These are phyloP conservation scores for Kwoniella botswanensis DNA, from an alignment of 768 basidiomycete genomes.

Conservation along the genomic window DNA sequence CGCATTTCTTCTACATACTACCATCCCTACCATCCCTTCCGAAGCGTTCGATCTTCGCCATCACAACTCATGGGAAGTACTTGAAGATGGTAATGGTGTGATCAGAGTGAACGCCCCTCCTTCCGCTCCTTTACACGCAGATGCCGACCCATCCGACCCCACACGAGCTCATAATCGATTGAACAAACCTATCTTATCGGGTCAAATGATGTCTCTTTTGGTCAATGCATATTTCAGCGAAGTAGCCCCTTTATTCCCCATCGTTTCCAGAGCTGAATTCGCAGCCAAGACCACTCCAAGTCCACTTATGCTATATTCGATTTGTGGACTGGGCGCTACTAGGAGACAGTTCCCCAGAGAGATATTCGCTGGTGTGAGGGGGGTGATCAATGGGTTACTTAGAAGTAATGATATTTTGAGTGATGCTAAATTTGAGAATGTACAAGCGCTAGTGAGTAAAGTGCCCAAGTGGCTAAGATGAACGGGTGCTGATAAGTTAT, in stretches of 20 bases:
- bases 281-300: conserved; percentile 76
- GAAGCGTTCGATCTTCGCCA: conserved; percentile 86
- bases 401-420: conserved; percentile 89
- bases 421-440: conserved; percentile 80
- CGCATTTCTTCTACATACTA: conserved; percentile 85
- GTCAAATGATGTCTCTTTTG: conserved; percentile 62
- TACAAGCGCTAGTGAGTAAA: conserved; percentile 71
- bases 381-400: conserved; percentile 81
- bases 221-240: conserved; percentile 95
- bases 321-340: conserved; percentile 87
- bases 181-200: conserved; percentile 48
- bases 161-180: conserved; percentile 36
- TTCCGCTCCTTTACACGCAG: conserved; percentile 21
- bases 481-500: too few species aligned
- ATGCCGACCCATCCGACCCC: conserved; percentile 37
- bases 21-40: conserved; percentile 82
- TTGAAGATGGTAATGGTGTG: conserved; percentile 80
- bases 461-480: background rate
- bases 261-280: conserved; percentile 88
- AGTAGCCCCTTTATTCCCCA: conserved; percentile 78
- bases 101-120: conserved; percentile 63
- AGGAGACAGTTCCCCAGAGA: conserved; percentile 79
- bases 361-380: conserved; percentile 88
- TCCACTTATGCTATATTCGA: conserved; percentile 81
- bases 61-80: conserved; percentile 85